A percentile compares a stretch with the other conserved stretches of the same genome.
These are phyloP conservation scores for Chaetomidium leptoderma DNA, from an alignment of 495 filamentous ascomycete genomes.

Conservation along the genomic window DNA sequence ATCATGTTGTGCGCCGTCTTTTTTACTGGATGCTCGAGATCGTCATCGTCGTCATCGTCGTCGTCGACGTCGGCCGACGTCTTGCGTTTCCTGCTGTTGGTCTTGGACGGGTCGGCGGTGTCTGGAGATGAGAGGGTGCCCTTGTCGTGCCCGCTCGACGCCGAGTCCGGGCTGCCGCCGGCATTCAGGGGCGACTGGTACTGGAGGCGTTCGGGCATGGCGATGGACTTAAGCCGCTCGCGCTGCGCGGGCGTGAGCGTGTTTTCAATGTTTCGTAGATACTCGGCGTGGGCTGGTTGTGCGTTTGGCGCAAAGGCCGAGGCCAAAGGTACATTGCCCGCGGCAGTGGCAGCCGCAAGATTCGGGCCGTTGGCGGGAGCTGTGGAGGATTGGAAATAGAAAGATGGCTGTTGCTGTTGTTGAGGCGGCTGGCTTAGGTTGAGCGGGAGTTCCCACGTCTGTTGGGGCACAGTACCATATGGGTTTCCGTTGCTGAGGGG, in stretches of 20 bases:
- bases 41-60: constrained; percentile 47
- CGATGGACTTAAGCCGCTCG: constrained; percentile 50
- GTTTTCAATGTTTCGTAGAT: constrained; percentile 27
- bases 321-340: constrained; percentile 15
- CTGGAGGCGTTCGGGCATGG: constrained; percentile 53
- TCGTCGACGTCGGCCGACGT: constrained; percentile 51
- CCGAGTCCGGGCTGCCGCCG: constrained; percentile 44
- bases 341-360: constrained; percentile 10
- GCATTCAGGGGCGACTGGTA: constrained; percentile 52
- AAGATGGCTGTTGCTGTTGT: constrained; percentile 23
- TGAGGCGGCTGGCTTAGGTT: constrained; percentile 25
- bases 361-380: constrained; percentile 14
- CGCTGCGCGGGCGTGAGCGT: constrained; percentile 50
- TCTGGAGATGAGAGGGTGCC: constrained; percentile 47
- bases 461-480: constrained; percentile 18
- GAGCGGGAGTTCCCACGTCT: constrained; percentile 29
- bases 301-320: constrained; percentile 15
- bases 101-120: constrained; percentile 42
- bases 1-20: constrained; percentile 98
- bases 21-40: constrained; percentile 67
- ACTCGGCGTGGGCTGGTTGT: constrained; percentile 13
- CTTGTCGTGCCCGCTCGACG: constrained; percentile 37
- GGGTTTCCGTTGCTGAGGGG: constrained; percentile 23
- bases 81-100: constrained; percentile 58
- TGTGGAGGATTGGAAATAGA: constrained; percentile 23